Percentiles rank a stretch among this genome's conserved stretches.
These are phyloP conservation scores for Rhododendron griersonianum DNA, from an alignment of 148 eudicot species.

Conservation along the genomic window DNA sequence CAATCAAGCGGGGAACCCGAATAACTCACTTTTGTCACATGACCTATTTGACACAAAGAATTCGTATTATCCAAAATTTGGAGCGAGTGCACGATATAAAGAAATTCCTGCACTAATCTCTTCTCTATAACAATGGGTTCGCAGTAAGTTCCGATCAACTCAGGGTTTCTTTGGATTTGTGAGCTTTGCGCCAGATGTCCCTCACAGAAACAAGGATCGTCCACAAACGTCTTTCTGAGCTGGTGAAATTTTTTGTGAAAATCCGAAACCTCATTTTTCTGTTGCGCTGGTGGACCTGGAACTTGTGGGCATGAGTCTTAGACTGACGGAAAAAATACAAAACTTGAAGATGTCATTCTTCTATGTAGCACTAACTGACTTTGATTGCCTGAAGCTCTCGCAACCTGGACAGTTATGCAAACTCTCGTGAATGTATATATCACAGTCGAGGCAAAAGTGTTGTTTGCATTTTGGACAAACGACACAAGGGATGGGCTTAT, in stretches of 20 bases:
- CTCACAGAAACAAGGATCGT: neutral
- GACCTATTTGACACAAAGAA: neutral
- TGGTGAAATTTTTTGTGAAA: neutral
- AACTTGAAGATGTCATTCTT: too few relatives aligned
- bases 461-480: too few relatives aligned
- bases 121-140: neutral
- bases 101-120: neutral
- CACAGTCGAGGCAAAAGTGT: too few relatives aligned
- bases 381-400: too few relatives aligned
- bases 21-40: neutral
- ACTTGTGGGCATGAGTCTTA: neutral
- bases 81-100: neutral
- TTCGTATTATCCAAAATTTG: neutral
- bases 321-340: neutral
- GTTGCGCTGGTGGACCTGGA: neutral
- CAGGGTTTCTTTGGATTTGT: neutral
- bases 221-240: neutral
- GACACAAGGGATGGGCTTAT: too few relatives aligned
- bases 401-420: too few relatives aligned
- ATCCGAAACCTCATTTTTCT: neutral
- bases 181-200: neutral
- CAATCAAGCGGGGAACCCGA: neutral
- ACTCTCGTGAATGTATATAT: too few relatives aligned
- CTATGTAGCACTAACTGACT: too few relatives aligned
- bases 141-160: neutral